phyloP scores from a whole-genome alignment of 768 basidiomycete species.

The Agaricus subrufescens region DNA sequence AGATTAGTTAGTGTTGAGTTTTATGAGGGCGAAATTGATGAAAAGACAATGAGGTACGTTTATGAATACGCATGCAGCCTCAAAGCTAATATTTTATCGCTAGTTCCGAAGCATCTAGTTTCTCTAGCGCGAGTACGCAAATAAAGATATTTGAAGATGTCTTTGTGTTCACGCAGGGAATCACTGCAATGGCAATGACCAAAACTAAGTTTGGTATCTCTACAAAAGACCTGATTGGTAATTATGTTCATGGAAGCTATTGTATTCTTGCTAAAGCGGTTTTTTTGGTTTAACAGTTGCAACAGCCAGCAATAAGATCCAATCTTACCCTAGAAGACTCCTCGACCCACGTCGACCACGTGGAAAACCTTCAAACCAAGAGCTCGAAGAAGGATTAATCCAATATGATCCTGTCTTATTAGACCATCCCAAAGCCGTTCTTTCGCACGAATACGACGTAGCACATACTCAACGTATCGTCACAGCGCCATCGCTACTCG shows the following conservation, averaged over 20 bases:
- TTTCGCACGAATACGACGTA: constrained; percentile 54
- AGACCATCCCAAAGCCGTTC: constrained; percentile 54
- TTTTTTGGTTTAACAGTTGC: constrained; percentile 50
- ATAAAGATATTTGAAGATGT: constrained; percentile 53
- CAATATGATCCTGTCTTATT: constrained; percentile 80
- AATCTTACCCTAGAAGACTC: constrained; percentile 64
- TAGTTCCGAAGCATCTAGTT: constrained; percentile 42
- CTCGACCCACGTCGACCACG: constrained; percentile 83
- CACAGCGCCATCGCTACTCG: constrained; percentile 80
- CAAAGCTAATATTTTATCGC: background rate
- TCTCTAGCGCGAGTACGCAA: constrained; percentile 50
- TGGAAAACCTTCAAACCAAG: constrained; percentile 66
- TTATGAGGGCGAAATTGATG: constrained; percentile 76
- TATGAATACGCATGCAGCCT: background rate
- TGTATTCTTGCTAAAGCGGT: background rate
- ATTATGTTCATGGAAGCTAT: constrained; percentile 13
- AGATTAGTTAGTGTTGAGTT: constrained; percentile 81
- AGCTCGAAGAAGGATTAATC: constrained; percentile 81
- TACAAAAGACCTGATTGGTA: constrained; percentile 81
- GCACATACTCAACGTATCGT: constrained; percentile 63
- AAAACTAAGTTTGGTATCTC: constrained; percentile 87
- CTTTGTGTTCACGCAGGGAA: constrained; percentile 53
- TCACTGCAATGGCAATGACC: constrained; percentile 71
- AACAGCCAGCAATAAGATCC: constrained; percentile 67
- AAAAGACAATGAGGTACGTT: constrained; percentile 67